A percentile compares a stretch with the other conserved stretches of the same genome.
Conservation (phyloP, 1,139 yeast species). For the Candida smagusa region DNA sequence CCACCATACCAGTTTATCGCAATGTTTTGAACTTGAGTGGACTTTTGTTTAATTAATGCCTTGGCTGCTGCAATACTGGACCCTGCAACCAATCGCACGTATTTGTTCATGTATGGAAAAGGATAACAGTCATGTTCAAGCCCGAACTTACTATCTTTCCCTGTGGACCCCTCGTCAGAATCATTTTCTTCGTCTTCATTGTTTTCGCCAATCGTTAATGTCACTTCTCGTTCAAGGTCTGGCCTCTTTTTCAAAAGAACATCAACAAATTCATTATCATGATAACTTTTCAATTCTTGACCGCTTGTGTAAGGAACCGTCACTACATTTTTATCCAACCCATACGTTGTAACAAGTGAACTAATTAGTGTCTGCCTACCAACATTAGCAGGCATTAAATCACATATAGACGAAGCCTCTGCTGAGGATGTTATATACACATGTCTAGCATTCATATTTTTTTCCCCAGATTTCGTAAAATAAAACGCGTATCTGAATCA, state of each 20-base stretch:
- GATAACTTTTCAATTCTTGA: constrained; percentile 34
- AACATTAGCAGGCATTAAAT: constrained; percentile 50
- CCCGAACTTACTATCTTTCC: constrained; percentile 26
- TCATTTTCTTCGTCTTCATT: constrained; percentile 1
- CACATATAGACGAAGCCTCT: constrained; percentile 26
- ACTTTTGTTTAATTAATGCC: constrained; percentile 17
- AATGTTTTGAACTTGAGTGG: constrained; percentile 21
- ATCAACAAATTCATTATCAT: constrained; percentile 35
- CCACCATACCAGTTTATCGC: constrained; percentile 81
- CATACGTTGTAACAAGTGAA: constrained; percentile 42
- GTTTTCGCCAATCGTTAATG: not conserved
- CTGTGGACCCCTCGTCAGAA: constrained; percentile 2
- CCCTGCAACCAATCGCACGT: constrained; percentile 52
- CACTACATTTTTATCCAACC: constrained; percentile 23
- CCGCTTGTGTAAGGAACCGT: constrained; percentile 20
- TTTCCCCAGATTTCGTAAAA: not conserved
- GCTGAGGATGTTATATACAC: constrained; percentile 23
- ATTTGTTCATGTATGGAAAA: constrained; percentile 52
- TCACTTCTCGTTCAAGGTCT: constrained; percentile 3
- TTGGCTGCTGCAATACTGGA: constrained; percentile 54
- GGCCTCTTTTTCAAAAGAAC: constrained; percentile 25
- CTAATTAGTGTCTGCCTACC: constrained; percentile 49
- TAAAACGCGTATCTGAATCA: constrained; percentile 1
- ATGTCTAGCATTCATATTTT: constrained; percentile 8
- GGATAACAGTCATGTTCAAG: constrained; percentile 62